Conservation (phyloP, 176 grass and related monocot genomes). For the Dactylis glomerata region DNA sequence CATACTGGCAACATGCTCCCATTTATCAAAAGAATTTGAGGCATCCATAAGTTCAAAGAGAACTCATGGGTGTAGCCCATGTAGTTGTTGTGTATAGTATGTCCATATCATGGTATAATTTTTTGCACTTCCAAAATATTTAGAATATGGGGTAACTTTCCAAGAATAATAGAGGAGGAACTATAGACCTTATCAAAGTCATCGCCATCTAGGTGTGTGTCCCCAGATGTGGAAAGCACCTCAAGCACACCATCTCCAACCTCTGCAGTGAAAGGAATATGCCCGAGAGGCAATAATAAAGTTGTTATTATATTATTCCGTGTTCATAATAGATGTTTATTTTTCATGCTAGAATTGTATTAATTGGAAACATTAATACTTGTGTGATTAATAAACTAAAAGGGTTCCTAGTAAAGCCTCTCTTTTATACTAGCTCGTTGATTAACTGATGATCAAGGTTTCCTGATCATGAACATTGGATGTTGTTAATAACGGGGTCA, state of each 20-base stretch:
- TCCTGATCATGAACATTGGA: too few species aligned
- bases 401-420: too few species aligned
- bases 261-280: too few species aligned
- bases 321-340: too few species aligned
- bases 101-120: neutral
- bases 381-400: too few species aligned
- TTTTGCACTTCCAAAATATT: neutral
- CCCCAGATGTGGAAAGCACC: slow-evolving; percentile 71
- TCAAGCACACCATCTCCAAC: slow-evolving; percentile 71
- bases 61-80: neutral
- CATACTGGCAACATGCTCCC: neutral
- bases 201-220: slow-evolving; percentile 67
- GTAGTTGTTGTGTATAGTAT: neutral
- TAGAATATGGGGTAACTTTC: neutral
- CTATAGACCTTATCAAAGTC: slow-evolving; percentile 57
- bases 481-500: too few species aligned
- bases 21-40: neutral
- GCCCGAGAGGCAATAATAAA: too few species aligned
- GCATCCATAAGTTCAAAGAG: neutral
- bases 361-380: too few species aligned
- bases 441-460: too few species aligned
- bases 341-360: too few species aligned
- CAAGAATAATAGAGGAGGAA: neutral
- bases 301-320: too few species aligned
- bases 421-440: too few species aligned